These are phyloP conservation scores for Naganishia kalamii DNA, from an alignment of 768 basidiomycete species.

Conservation along the genomic window DNA sequence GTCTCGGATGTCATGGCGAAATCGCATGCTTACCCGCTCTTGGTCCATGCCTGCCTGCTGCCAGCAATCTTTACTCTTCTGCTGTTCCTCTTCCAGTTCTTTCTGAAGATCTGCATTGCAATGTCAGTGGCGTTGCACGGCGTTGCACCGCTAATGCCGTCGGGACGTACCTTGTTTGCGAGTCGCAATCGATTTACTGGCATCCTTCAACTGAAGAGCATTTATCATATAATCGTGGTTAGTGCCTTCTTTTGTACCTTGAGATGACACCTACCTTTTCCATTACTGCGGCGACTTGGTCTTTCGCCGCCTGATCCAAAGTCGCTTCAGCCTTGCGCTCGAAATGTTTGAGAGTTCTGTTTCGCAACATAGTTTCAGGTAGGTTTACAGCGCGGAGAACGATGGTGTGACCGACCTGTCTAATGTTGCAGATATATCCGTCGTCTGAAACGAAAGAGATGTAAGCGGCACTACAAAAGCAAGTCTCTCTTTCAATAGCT, in stretches of 20 bases:
- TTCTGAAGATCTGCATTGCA: background rate
- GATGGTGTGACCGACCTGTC: background rate
- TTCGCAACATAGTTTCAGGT: background rate
- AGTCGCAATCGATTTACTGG: background rate
- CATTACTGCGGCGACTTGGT: background rate
- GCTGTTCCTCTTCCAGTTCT: slow-evolving; percentile 5
- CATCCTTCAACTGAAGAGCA: background rate
- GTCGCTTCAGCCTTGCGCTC: background rate
- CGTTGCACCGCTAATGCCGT: background rate
- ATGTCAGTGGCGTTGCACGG: background rate
- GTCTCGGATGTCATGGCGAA: background rate
- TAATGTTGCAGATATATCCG: background rate
- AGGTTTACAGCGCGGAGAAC: too few species aligned
- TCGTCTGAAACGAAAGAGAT: background rate
- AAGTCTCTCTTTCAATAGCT: too few species aligned
- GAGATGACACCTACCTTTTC: background rate
- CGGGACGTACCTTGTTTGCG: background rate
- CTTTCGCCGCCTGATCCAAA: background rate
- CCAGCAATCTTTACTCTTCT: slow-evolving; percentile 8
- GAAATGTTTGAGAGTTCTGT: slow-evolving; percentile 9
- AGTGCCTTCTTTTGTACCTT: background rate
- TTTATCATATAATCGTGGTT: background rate
- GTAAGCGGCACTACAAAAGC: background rate
- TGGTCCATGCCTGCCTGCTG: slow-evolving; percentile 4
- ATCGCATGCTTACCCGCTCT: background rate